Base-by-base conservation (phyloP, 306 rosid species). In the Elaeagnus macrophylla region DNA sequence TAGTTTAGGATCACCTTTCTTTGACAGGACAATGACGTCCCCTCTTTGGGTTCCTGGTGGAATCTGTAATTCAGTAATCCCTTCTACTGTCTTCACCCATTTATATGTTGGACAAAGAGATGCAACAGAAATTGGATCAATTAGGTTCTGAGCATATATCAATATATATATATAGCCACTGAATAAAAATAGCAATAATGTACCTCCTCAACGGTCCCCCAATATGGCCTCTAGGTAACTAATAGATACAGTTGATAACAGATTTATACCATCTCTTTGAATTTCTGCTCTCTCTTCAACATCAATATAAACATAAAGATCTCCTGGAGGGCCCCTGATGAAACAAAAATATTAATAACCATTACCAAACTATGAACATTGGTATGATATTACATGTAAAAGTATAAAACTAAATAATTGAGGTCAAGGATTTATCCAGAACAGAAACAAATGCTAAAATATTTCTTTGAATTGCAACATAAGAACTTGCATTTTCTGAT, bases 21-120 rank as follows among this genome's bases (percentile, higher is more conserved):
- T 87, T 7, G 99, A 78, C 71, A 91, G 77, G 40, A 84, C 82
- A 36, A 87, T 83, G 51, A 81, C 72, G 74, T 91, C 89, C 37
- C 95, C 96, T 13, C 93, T 93, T 78, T 87, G 99, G 53, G 93
- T 91, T 53, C 99, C 99, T 6, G 95, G 69, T 44, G 99, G 89
- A 53, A 91, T 78, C 71, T 82, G 93, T 48, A 87, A 77, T 54
- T 81, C 90, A 44, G 89, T 60, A 62, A 50, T 51, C 39, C 87
- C 99, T 79, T 91, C 96, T 53, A 86, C 93, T 13, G 97, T 84
- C 70, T 82, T 80, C n/a, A 86, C 96, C 96, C 86, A 71, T 51
- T 74, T 57, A 56, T 50, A 60, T 12, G 68, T 72, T 67, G 58
- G 62, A 67, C 18, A 64, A 53, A 37, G 43, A 70, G 40, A n/a